Base-by-base conservation (phyloP, 1,284 basidiomycete species). In the Apiotrichum veenhuisii region DNA sequence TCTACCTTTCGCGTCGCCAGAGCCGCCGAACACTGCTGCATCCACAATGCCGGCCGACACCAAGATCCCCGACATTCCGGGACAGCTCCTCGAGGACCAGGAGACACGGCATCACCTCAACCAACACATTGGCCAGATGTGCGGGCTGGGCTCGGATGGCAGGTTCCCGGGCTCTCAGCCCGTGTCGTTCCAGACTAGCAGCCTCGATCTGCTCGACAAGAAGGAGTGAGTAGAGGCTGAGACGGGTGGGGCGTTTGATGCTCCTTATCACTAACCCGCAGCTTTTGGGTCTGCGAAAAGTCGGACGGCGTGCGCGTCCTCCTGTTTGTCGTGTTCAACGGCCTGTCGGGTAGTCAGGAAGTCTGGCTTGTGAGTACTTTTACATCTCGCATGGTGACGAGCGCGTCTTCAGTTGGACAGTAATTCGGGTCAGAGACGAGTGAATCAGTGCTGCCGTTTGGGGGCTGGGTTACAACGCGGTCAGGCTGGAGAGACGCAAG, bases 211-310 rank as follows among this genome's bases (percentile, higher is more conserved):
- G 69, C 81, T 97, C 43, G 90, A 95, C 77, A 79, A 78, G 25
- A 84, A 87, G 80, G 91, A 97, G 91, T 92, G 67, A 82, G 84
- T 57, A n/a, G n/a, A n/a, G n/a, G n/a, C n/a, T n/a, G n/a, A n/a
- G n/a, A n/a, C n/a, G n/a, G n/a, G n/a, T n/a, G n/a, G n/a, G n/a
- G n/a, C n/a, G 37, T 52, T 14, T 55, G 23, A 34, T 42, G 25
- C 5, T 7, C 22, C 5, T 26, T 8, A 23, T 49, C 20, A 50
- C 37, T 36, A 8, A 38, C 33, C n/a, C 5, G 37, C 67, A 96
- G 92, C 74, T 98, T 89, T 74, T 99, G 95, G 95, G 95, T 99
- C 30, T 97, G 93, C 78, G 96, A 99, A 79, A 99, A 99, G 80
- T 96, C 93, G n/a, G 96, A 99, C 72, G 96, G 96, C 3, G 79